These are phyloP conservation scores for Colletotrichum eleusines DNA, from an alignment of 2,329 filamentous ascomycete genomes.

Conservation along the genomic window DNA sequence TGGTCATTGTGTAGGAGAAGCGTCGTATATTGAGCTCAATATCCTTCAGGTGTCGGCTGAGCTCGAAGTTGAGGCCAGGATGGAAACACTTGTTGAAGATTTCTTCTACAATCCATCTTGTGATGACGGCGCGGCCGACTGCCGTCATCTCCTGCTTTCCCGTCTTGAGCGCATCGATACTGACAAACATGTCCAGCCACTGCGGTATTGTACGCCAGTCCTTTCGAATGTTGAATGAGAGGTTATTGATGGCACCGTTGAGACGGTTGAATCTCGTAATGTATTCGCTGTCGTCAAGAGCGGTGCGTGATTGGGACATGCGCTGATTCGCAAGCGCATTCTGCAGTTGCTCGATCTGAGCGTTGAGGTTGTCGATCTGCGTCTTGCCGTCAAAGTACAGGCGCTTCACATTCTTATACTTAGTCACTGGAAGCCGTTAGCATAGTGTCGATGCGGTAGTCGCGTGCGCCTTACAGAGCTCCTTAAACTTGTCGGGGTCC, in stretches of 20 bases:
- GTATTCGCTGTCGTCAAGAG: constrained; percentile 96
- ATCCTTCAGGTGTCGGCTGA: constrained; percentile 84
- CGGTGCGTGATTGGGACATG: constrained; percentile 92
- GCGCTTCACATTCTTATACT: constrained; percentile 98
- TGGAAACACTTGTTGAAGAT: constrained; percentile 95
- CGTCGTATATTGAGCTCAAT: constrained; percentile 90
- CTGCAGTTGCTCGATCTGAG: constrained; percentile 92
- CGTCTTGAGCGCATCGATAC: constrained; percentile 84
- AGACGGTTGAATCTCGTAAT: constrained; percentile 88
- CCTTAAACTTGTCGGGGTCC: constrained; percentile 69
- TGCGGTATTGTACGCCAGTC: constrained; percentile 86
- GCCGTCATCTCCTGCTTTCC: constrained; percentile 99
- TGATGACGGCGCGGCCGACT: constrained; percentile 88
- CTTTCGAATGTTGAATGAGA: constrained; percentile 96
- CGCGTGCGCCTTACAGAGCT: constrained; percentile 60
- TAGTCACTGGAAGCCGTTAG: constrained; percentile 73
- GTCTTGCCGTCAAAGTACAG: constrained; percentile 96
- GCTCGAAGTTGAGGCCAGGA: constrained; percentile 80
- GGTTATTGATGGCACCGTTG: constrained; percentile 92
- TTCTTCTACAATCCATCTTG: constrained; percentile 89
- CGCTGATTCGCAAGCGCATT: constrained; percentile 98
- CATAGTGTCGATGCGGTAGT: constrained; percentile 45
- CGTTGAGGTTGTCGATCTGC: constrained; percentile 88
- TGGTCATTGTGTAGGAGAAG: constrained; percentile 78
- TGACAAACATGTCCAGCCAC: constrained; percentile 85